Evolutionary conservation across 441 rosid species (phyloP), one percentile per base, ranked within the genome.

Genomic region (Euphorbia neoarborescens): DNA sequence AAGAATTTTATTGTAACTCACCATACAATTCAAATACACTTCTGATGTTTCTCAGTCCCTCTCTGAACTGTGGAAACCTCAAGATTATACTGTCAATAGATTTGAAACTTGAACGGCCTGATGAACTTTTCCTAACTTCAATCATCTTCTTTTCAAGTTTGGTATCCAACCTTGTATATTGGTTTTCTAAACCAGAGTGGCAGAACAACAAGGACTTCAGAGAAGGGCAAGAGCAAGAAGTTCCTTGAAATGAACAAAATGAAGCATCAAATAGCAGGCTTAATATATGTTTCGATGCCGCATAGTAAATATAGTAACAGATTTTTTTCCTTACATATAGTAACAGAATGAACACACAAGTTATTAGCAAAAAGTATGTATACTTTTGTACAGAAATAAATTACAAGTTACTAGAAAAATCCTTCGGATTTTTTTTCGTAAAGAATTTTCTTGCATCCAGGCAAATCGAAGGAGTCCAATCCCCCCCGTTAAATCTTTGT

Each of bases 131-230:
- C 81, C 83, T 84, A 64, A 85, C 69, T 70, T 88, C 92, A 40
- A 85, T 82, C 83, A 91, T 82, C 81, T 84, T 89, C 82, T 73
- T 81, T 73, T 84, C 85, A 34, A 91, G 92, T 78, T 83, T 87
- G 28, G 84, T 74, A 54, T 89, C 97, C 78, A 89, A 73, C 78
- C 83, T 84, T 72, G 76, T 80, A 59, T 85, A 83, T 72, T 84
- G 88, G 76, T 71, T 77, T 69, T 83, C 70, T 65, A 85, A 81
- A 65, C 83, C 78, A 66, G 87, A 77, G 62, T 66, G 79, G 80
- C 80, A 85, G 65, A 88, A 58, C 78, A 86, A 80, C 66, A 82
- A 71, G 44, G 74, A 73, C 76, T 80, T 87, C 66, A 84, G 71
- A 17, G 82, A 73, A 68, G 70, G 74, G 74, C 78, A 71, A 71